Evolutionary conservation across 441 rosid genomes (phyloP).

Genomic region (Melastoma candidum): DNA sequence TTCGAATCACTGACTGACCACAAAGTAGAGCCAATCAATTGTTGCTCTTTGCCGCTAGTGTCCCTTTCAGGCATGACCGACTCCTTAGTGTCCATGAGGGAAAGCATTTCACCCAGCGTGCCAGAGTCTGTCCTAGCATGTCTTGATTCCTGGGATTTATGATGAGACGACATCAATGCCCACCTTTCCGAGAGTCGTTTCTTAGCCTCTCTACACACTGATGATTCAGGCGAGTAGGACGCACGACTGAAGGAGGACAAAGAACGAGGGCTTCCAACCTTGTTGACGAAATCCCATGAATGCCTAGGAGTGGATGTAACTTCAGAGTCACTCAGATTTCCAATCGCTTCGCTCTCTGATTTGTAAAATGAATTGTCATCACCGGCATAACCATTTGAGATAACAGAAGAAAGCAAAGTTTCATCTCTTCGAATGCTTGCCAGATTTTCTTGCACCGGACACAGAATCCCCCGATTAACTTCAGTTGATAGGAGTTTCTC

Average conservation of each 20-base stretch:
- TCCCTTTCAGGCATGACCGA: constrained; percentile 27
- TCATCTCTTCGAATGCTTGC: constrained; percentile 60
- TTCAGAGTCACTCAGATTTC: constrained; percentile 73
- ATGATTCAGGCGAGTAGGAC: constrained; percentile 81
- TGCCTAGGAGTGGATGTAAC: constrained; percentile 60
- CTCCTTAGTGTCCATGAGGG: constrained; percentile 61
- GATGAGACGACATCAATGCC: constrained; percentile 69
- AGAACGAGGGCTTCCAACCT: constrained; percentile 58
- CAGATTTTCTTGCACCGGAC: constrained; percentile 35
- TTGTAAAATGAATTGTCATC: constrained; percentile 68
- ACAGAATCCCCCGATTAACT: constrained; percentile 44
- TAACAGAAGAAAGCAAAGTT: constrained; percentile 62
- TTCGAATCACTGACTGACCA: constrained; percentile 25
- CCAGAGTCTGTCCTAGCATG: constrained; percentile 53
- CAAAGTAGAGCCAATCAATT: constrained; percentile 48
- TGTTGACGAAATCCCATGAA: constrained; percentile 78
- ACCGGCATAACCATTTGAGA: constrained; percentile 72
- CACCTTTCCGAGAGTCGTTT: constrained; percentile 95
- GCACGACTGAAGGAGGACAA: constrained; percentile 66
- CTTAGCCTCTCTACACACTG: constrained; percentile 90
- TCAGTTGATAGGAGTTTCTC: constrained; percentile 46
- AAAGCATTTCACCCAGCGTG: constrained; percentile 96
- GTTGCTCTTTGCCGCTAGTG: constrained; percentile 24
- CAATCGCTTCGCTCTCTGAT: constrained; percentile 49
- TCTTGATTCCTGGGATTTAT: constrained; percentile 46